Percentiles rank a stretch among this genome's conserved stretches.
Conservation (phyloP, 306 rosid species). For the Gillenia trifoliata region DNA sequence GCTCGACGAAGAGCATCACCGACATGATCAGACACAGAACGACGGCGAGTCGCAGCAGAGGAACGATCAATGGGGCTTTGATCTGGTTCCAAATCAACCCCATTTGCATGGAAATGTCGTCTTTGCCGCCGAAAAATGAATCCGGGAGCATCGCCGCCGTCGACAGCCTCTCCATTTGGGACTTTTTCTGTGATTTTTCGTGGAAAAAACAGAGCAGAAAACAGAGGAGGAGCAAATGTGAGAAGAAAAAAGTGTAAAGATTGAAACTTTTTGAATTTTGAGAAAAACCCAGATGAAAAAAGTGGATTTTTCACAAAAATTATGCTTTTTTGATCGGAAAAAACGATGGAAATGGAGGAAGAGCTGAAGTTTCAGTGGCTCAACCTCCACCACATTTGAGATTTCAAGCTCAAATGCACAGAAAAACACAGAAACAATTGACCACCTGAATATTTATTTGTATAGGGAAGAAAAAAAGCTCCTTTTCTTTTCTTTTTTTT, state of each 20-base stretch:
- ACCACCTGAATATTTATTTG: slow-evolving; percentile 6
- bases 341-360: slow-evolving; percentile 24
- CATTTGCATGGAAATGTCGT: slow-evolving; percentile 44
- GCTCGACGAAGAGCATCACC: slow-evolving; percentile 62
- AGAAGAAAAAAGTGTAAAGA: background rate
- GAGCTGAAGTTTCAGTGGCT: slow-evolving; percentile 34
- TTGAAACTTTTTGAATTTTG: background rate
- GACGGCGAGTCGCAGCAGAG: slow-evolving; percentile 48
- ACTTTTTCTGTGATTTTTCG: background rate
- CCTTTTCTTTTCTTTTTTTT: background rate
- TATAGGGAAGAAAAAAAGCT: background rate
- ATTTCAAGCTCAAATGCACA: slow-evolving; percentile 3
- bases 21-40: slow-evolving; percentile 61
- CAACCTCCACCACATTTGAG: slow-evolving; percentile 20
- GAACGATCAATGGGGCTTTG: slow-evolving; percentile 65
- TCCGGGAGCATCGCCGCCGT: slow-evolving; percentile 39
- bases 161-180: slow-evolving; percentile 55
- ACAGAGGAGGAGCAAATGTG: slow-evolving; percentile 4
- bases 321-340: slow-evolving; percentile 33
- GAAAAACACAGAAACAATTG: background rate
- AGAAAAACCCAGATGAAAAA: background rate
- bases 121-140: slow-evolving; percentile 39
- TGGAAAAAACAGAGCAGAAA: too few relatives aligned
- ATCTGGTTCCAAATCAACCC: slow-evolving; percentile 48
- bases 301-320: slow-evolving; percentile 25